These are phyloP conservation scores for Fraxinus baroniana DNA, from an alignment of 305 asterid species.

Conservation along the genomic window DNA sequence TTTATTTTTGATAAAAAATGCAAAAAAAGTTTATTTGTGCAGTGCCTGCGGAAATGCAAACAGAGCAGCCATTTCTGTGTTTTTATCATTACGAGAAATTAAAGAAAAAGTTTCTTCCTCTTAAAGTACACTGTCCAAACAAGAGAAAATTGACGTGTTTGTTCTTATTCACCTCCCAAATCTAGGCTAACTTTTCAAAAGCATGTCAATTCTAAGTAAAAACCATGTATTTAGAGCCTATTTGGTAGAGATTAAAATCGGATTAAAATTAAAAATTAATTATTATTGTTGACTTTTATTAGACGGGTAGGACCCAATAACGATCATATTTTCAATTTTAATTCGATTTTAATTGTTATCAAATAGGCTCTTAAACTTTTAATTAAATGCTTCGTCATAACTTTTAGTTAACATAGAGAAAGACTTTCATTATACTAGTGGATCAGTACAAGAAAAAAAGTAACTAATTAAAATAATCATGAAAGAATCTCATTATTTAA, in stretches of 20 bases:
- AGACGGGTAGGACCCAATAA: too few species aligned
- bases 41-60: not conserved
- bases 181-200: not conserved
- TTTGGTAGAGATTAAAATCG: too few species aligned
- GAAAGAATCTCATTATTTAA: too few species aligned
- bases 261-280: too few species aligned
- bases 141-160: not conserved
- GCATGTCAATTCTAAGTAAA: not conserved
- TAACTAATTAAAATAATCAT: too few species aligned
- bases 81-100: too few species aligned
- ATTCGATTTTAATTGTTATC: too few species aligned
- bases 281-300: too few species aligned
- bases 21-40: not conserved
- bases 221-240: not conserved
- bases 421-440: too few species aligned
- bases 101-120: not conserved
- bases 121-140: not conserved
- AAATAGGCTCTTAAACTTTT: not conserved
- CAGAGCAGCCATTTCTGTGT: not conserved
- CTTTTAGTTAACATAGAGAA: not conserved
- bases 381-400: not conserved
- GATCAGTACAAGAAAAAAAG: too few species aligned
- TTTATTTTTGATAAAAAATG: not conserved
- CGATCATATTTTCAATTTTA: too few species aligned
- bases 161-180: not conserved